These are phyloP conservation scores for Aspergillus carlsbadensis DNA, from an alignment of 495 filamentous ascomycete species.

Conservation along the genomic window DNA sequence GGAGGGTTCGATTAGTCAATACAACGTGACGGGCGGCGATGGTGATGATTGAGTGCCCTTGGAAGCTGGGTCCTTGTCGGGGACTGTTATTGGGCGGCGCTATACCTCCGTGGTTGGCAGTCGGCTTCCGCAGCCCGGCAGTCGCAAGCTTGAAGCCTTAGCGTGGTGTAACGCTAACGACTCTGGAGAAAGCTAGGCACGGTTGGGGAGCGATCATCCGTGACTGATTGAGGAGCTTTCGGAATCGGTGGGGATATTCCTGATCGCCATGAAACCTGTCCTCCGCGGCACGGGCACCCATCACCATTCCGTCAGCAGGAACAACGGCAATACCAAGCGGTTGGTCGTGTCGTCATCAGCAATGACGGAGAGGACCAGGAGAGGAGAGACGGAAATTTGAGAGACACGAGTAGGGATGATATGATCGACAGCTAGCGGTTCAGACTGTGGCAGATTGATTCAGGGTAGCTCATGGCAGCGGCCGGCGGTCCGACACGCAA, in stretches of 20 bases:
- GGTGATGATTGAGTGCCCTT: background rate
- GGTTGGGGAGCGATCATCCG: constrained; percentile 1
- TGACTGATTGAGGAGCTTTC: background rate
- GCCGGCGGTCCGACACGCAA: background rate
- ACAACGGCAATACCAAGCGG: background rate
- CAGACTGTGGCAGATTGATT: constrained; percentile 4
- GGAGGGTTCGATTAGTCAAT: background rate
- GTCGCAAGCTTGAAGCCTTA: background rate
- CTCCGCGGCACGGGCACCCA: background rate
- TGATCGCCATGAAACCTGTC: background rate
- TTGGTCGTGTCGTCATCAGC: background rate
- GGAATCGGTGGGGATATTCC: background rate
- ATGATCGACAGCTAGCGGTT: constrained; percentile 11
- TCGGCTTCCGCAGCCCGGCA: background rate
- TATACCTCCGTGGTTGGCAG: background rate
- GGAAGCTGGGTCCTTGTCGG: too few relatives aligned
- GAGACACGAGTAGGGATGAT: constrained; percentile 6
- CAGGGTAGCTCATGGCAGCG: background rate
- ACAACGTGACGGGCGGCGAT: background rate
- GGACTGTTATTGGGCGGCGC: background rate
- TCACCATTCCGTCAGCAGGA: background rate
- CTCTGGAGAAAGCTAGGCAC: background rate
- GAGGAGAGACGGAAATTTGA: background rate
- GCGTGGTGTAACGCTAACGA: background rate
- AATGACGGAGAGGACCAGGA: background rate